A percentile compares a stretch with the other conserved stretches of the same genome.
phyloP scores from a whole-genome alignment of 345 rosid species.

The Eucalyptus melliodora region DNA sequence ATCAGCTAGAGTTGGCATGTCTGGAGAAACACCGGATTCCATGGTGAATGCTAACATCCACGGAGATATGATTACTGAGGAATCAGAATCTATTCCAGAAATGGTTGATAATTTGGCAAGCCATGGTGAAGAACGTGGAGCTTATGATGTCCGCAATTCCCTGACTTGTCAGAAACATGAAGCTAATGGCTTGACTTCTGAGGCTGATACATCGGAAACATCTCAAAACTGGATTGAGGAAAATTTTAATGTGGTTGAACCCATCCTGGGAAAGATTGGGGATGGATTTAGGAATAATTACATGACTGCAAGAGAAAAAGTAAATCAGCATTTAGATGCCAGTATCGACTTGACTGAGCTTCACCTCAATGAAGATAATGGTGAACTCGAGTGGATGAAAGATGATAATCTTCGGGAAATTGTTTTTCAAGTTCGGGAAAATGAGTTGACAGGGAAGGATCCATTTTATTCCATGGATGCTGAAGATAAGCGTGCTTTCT shows the following conservation, averaged over 20 bases:
- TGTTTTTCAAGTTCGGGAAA: slow-evolving; percentile 82
- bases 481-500: slow-evolving; percentile 62
- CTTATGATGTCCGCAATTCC: background rate
- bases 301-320: slow-evolving; percentile 54
- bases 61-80: slow-evolving; percentile 3
- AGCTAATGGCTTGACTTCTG: background rate
- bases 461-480: slow-evolving; percentile 71
- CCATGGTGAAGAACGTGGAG: background rate
- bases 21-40: slow-evolving; percentile 9
- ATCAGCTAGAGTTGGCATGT: background rate
- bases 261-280: slow-evolving; percentile 53
- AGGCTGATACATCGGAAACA: slow-evolving; percentile 8
- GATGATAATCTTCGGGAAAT: slow-evolving; percentile 68
- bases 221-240: slow-evolving; percentile 56
- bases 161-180: background rate
- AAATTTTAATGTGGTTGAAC: slow-evolving; percentile 56
- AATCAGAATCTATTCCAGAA: background rate
- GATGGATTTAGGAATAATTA: slow-evolving; percentile 69
- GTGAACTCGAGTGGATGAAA: slow-evolving; percentile 86
- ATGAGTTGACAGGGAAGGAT: slow-evolving; percentile 76
- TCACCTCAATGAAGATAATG: slow-evolving; percentile 26
- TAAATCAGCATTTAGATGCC: slow-evolving; percentile 8
- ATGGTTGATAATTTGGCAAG: slow-evolving; percentile 2
- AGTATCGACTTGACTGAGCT: slow-evolving; percentile 25
- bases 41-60: slow-evolving; percentile 1